These are phyloP conservation scores for Venturia nashicola DNA, from an alignment of 2,329 filamentous ascomycete genomes.

Conservation along the genomic window DNA sequence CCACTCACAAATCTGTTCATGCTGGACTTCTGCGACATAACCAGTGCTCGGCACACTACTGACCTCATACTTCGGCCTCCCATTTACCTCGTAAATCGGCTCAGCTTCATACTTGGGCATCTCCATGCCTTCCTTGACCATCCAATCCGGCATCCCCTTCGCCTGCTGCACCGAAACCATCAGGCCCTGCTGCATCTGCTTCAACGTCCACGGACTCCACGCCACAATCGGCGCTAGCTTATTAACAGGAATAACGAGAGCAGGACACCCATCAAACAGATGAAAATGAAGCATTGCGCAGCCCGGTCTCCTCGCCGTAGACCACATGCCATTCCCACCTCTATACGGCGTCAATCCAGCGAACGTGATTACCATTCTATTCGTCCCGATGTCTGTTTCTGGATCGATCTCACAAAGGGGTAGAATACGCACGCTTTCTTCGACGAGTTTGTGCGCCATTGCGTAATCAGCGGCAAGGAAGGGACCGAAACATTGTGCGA, in stretches of 20 bases:
- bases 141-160: neutral
- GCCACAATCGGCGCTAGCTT: slow-evolving; percentile 18
- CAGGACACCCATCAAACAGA: slow-evolving; percentile 24
- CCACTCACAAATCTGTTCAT: slow-evolving; percentile 24
- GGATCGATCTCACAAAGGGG: neutral
- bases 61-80: neutral
- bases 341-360: slow-evolving; percentile 25
- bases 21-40: slow-evolving; percentile 19
- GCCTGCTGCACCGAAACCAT: neutral
- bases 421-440: slow-evolving; percentile 14
- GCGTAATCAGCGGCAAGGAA: slow-evolving; percentile 16
- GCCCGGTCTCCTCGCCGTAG: slow-evolving; percentile 23
- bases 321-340: slow-evolving; percentile 21
- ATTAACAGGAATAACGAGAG: slow-evolving; percentile 24
- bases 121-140: slow-evolving; percentile 11
- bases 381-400: slow-evolving; percentile 9
- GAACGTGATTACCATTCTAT: slow-evolving; percentile 25
- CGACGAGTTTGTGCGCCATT: neutral
- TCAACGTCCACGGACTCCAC: slow-evolving; percentile 23
- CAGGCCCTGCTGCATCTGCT: slow-evolving; percentile 16
- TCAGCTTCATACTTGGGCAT: neutral
- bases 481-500: slow-evolving; percentile 26
- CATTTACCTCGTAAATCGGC: neutral
- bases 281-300: slow-evolving; percentile 26
- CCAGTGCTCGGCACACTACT: neutral